Conservation (phyloP, 805 yeast genomes). For the Metschnikowia shivogae region DNA sequence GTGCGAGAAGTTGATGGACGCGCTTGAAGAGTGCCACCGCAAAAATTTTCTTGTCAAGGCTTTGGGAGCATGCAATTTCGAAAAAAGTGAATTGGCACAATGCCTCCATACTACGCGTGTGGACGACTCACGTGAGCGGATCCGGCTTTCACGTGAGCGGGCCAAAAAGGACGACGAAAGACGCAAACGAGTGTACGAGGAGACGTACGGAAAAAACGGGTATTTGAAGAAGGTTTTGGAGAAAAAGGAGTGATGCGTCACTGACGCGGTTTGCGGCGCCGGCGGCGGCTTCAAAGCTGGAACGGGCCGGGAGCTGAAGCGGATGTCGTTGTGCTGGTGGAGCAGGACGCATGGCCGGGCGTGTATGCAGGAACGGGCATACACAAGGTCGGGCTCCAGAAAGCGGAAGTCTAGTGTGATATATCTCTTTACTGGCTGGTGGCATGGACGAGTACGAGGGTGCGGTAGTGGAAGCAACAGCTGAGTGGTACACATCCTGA, state of each 20-base stretch:
- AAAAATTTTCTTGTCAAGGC: slow-evolving; percentile 63
- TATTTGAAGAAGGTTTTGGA: slow-evolving; percentile 64
- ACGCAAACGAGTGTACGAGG: slow-evolving; percentile 66
- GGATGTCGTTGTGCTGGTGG: no score
- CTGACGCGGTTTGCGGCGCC: background rate
- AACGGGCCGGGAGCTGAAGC: no score
- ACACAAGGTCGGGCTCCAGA: no score
- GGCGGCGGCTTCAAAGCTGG: no score
- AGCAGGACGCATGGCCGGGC: no score
- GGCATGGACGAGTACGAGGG: no score
- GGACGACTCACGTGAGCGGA: slow-evolving; percentile 55
- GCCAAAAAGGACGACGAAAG: slow-evolving; percentile 51
- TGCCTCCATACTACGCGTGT: slow-evolving; percentile 80
- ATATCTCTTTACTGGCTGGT: no score
- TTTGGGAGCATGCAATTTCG: slow-evolving; percentile 79
- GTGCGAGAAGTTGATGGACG: slow-evolving; percentile 79
- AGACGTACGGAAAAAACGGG: slow-evolving; percentile 71
- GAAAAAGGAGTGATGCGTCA: slow-evolving; percentile 18
- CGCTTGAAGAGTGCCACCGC: slow-evolving; percentile 84
- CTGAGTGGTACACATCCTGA: no score
- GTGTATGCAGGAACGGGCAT: no score
- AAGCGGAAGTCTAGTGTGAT: no score
- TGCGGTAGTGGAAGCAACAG: no score
- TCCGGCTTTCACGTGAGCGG: slow-evolving; percentile 50
- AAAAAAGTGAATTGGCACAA: slow-evolving; percentile 70